phyloP scores from a whole-genome alignment of 2,329 filamentous ascomycete genomes.

The Hirsutella rhossiliensis region DNA sequence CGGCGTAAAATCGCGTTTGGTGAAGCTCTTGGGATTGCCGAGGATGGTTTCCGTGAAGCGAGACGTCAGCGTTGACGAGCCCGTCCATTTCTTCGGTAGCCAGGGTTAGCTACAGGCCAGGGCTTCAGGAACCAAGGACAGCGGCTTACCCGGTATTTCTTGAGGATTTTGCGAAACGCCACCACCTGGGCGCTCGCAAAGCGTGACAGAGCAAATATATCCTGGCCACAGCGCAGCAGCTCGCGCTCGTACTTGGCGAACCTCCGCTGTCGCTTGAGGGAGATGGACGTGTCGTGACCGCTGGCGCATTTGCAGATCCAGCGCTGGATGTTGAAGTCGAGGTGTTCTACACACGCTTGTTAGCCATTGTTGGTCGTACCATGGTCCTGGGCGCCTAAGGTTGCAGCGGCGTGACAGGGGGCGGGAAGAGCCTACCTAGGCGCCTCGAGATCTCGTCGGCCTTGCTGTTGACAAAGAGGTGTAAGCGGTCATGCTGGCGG shows the following conservation, averaged over 20 bases:
- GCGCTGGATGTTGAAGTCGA: conserved; percentile 34
- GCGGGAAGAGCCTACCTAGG: conserved; percentile 37
- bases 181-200: conserved; percentile 64
- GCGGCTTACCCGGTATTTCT: conserved; percentile 61
- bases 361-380: conserved; percentile 5
- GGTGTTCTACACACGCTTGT: conserved; percentile 27
- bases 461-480: conserved; percentile 70
- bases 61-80: conserved; percentile 49
- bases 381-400: background rate
- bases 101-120: background rate
- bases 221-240: conserved; percentile 50
- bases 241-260: conserved; percentile 42
- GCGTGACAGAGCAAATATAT: conserved; percentile 56
- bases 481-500: conserved; percentile 64
- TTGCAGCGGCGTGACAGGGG: background rate
- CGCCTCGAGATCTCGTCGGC: conserved; percentile 63
- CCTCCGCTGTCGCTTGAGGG: conserved; percentile 35
- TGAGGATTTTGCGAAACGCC: conserved; percentile 72
- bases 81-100: conserved; percentile 60
- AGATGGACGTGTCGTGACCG: conserved; percentile 17
- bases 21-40: conserved; percentile 58
- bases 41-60: conserved; percentile 58
- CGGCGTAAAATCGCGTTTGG: conserved; percentile 48
- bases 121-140: background rate
- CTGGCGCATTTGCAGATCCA: conserved; percentile 31